Evolutionary conservation across 1,284 basidiomycete genomes (phyloP).

Genomic region (Marasmius oreades): DNA sequence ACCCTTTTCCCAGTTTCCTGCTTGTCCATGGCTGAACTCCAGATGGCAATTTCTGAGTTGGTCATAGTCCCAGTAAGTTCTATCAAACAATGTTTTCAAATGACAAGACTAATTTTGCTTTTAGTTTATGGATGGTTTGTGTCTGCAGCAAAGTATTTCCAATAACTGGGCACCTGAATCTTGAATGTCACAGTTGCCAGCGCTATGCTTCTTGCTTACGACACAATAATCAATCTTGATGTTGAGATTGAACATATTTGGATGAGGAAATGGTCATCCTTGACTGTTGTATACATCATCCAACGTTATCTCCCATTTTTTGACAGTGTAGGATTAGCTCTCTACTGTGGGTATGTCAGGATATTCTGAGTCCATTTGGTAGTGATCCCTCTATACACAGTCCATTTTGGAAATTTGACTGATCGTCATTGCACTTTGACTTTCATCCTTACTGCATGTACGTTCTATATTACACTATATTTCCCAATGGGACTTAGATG

Average conservation of each 20-base stretch:
- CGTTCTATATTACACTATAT: neutral
- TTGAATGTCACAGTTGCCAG: neutral
- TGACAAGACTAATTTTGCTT: too few relatives aligned
- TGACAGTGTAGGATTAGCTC: neutral
- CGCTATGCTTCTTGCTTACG: neutral
- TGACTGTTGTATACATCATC: neutral
- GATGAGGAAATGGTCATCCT: neutral
- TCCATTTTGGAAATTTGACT: neutral
- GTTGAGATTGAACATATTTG: neutral
- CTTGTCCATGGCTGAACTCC: too few relatives aligned
- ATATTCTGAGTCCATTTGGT: too few relatives aligned
- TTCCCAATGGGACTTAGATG: neutral
- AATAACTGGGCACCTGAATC: neutral
- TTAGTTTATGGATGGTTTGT: neutral
- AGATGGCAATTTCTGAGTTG: too few relatives aligned
- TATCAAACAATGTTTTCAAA: too few relatives aligned
- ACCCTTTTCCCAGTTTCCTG: too few relatives aligned
- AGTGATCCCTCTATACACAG: neutral
- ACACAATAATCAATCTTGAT: neutral
- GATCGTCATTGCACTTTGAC: neutral
- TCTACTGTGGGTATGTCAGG: neutral
- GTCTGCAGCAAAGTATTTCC: neutral
- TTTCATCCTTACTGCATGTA: neutral
- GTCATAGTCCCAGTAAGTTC: too few relatives aligned
- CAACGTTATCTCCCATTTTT: constrained; percentile 1